Evolutionary conservation across 2,329 filamentous ascomycete genomes (phyloP).

Genomic region (Xenosphaeropsis pyriputrescens): DNA sequence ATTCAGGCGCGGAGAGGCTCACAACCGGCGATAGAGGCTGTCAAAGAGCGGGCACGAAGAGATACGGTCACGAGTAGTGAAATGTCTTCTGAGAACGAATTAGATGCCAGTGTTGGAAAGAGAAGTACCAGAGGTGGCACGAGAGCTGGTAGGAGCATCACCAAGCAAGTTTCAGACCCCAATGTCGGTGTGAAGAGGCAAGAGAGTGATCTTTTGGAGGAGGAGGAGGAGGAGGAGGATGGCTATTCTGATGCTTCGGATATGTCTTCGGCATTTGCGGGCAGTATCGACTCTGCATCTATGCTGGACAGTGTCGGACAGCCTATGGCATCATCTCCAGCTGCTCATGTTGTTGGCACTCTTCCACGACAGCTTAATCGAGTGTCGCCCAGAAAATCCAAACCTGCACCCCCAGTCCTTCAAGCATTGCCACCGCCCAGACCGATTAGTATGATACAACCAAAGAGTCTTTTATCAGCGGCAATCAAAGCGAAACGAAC

Average conservation of each 20-base stretch:
- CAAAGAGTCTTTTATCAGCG: conserved; percentile 56
- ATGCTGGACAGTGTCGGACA: conserved; percentile 52
- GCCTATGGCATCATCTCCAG: conserved; percentile 36
- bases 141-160: conserved; percentile 34
- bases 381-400: conserved; percentile 49
- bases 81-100: conserved; percentile 70
- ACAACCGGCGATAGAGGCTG: conserved; percentile 53
- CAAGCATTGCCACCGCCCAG: conserved; percentile 56
- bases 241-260: conserved; percentile 47
- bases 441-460: conserved; percentile 52
- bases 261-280: conserved; percentile 49
- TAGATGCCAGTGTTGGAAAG: conserved; percentile 52
- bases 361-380: conserved; percentile 44
- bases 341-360: conserved; percentile 45
- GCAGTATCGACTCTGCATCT: conserved; percentile 56
- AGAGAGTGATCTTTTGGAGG: conserved; percentile 31
- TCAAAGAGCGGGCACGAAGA: conserved; percentile 53
- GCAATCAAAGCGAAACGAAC: conserved; percentile 59
- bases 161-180: conserved; percentile 36
- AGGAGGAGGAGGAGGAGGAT: conserved; percentile 27
- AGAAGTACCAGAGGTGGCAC: conserved; percentile 43
- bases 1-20: conserved; percentile 45
- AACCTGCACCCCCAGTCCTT: conserved; percentile 39
- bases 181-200: conserved; percentile 17
- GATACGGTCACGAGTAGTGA: conserved; percentile 75